Base-by-base conservation (phyloP, 2,329 filamentous ascomycete species). In the Pseudogymnoascus sp. region DNA sequence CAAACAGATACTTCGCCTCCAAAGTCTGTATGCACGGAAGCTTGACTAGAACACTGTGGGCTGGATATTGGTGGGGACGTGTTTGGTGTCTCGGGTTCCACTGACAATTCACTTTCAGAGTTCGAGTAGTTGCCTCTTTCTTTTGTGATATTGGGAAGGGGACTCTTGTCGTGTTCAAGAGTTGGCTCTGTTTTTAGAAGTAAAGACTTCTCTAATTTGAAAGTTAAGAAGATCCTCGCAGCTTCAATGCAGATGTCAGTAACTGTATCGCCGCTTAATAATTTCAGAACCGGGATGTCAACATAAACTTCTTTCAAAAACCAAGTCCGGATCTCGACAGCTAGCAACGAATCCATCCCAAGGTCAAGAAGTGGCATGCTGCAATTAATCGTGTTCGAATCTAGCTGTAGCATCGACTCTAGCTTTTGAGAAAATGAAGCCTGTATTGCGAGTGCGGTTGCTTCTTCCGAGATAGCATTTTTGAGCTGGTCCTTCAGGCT, bases 231-330 rank as follows among this genome's bases (percentile, higher is more conserved):
- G 21, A 21, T 21, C 2, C 21, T 21, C 2, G 21, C 21, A 21
- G 21, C 40, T 44, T 44, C 26, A 11, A n/a, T 15, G 65, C 50
- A 6, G 64, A 68, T 3, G 63, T 21, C 21, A 21, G 21, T 21
- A 21, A 21, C 21, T 21, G 21, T 21, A 21, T 21, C 67, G 5
- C 74, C 74, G 6, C 74, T 69, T 2, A 80, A 65, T 17, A 81
- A 71, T 62, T 77, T 77, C 2, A 81, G 68, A 0, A 81, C 74
- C 0, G 78, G 75, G 1, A 81, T 71, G 44, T 81, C 75, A 0
- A 76, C 67, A 0, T 33, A 15, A 8, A 54, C 21, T 21, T 61
- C 59, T 17, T 58, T 61, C 21, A 29, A 58, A 24, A 61, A 61
- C 59, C 59, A 61, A 6, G 21, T 33, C 5, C 59, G 29, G n/a